Evolutionary conservation across 306 rosid species (phyloP).

Genomic region (Pyrus pyrifolia): DNA sequence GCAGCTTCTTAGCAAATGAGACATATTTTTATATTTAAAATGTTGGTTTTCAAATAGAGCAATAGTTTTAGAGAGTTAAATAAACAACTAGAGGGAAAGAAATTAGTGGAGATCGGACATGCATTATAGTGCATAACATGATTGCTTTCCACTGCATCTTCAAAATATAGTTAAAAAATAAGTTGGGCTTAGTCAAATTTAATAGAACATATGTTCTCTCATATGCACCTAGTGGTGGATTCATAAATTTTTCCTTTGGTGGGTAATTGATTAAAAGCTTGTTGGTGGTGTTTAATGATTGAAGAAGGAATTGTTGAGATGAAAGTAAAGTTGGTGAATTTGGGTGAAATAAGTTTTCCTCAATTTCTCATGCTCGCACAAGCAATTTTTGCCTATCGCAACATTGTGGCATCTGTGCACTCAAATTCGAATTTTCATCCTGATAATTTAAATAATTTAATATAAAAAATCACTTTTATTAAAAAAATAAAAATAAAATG

Average conservation of each 20-base stretch:
- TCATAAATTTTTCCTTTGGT: no score
- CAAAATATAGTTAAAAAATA: no score
- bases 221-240: no score
- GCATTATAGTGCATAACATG: no score
- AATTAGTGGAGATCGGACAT: accelerated
- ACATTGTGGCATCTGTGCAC: neutral
- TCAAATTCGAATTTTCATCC: no score
- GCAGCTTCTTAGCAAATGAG: neutral
- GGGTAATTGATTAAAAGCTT: neutral
- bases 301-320: no score
- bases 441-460: no score
- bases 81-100: no score
- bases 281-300: neutral
- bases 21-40: neutral
- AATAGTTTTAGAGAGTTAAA: neutral
- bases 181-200: no score
- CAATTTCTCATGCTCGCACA: neutral
- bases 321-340: neutral
- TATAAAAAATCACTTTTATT: neutral
- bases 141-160: no score
- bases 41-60: neutral
- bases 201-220: no score
- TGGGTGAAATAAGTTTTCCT: neutral
- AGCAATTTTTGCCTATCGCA: neutral
- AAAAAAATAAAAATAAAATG: neutral